A percentile compares a stretch with the other conserved stretches of the same genome.
Conservation (phyloP, 805 yeast genomes). For the Kodamaea kaohsiungensis region DNA sequence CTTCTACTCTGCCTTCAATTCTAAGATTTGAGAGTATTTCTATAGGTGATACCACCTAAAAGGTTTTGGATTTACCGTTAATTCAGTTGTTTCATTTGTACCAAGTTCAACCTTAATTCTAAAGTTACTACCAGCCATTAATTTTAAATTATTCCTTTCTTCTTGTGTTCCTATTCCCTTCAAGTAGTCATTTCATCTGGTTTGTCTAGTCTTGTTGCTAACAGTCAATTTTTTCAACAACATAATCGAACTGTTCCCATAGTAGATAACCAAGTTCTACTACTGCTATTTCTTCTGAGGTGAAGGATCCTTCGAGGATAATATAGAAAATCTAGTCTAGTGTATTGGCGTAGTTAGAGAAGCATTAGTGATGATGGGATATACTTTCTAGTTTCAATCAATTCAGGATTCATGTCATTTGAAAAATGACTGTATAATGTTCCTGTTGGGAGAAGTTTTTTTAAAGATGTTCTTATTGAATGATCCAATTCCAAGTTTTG, state of each 20-base stretch:
- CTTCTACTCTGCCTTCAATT: slow-evolving; percentile 41
- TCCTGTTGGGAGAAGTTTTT: slow-evolving; percentile 28
- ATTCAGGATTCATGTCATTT: slow-evolving; percentile 16
- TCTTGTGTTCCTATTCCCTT: slow-evolving; percentile 56
- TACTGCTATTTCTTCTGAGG: slow-evolving; percentile 44
- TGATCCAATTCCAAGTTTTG: slow-evolving; percentile 22
- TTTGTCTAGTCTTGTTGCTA: slow-evolving; percentile 57
- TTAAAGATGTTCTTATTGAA: slow-evolving; percentile 34
- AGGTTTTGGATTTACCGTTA: slow-evolving; percentile 15
- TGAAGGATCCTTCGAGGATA: slow-evolving; percentile 44
- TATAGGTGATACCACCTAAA: slow-evolving; percentile 27
- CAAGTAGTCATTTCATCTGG: slow-evolving; percentile 50
- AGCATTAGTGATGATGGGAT: slow-evolving; percentile 13
- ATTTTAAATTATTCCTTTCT: slow-evolving; percentile 36
- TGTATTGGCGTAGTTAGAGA: not conserved
- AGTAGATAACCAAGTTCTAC: slow-evolving; percentile 54
- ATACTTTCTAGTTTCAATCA: slow-evolving; percentile 26
- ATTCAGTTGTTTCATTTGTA: slow-evolving; percentile 40
- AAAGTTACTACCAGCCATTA: slow-evolving; percentile 48
- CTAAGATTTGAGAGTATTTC: slow-evolving; percentile 22
- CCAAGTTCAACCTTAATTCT: slow-evolving; percentile 52
- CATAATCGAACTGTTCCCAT: slow-evolving; percentile 58
- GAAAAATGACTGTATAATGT: slow-evolving; percentile 28
- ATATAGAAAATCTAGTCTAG: slow-evolving; percentile 35
- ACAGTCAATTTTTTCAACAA: slow-evolving; percentile 51